Evolutionary conservation across 1,139 yeast genomes (phyloP), one percentile per base, ranked within the genome.

Genomic region (Candida tunisiensis): DNA sequence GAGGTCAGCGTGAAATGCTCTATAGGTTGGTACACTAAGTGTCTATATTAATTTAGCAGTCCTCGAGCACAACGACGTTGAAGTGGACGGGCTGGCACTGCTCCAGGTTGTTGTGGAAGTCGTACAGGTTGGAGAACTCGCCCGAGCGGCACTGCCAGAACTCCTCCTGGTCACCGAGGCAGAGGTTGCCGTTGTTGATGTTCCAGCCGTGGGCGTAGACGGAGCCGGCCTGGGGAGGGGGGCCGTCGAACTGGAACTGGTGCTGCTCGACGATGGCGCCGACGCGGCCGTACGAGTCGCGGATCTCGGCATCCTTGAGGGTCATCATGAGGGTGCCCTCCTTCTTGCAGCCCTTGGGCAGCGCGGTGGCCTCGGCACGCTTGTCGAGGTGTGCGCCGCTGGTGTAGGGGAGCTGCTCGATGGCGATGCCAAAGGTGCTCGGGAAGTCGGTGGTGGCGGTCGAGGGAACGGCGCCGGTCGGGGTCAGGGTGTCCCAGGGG

Each of bases 151-250:
- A 77, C 62, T 74, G 82, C 69, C 66, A 75, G 72, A 77, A 77
- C 38, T 60, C 57, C 37, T 67, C 65, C 32, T 53, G 48, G 55
- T 61, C 57, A 57, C 88, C 88, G 40, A 77, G 57, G 34, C 80
- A 79, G 51, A 78, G 67, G 60, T 60, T 49, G 42, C 82, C 82
- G 30, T 69, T 74, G 31, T 52, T 44, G 43, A 74, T 55, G 27
- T 78, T 62, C 91, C 91, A 78, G 40, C 91, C 91, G 34, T 71
- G 79, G 48, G 91, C 91, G 57, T 72, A 75, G 55, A 77, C 71
- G 42, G 83, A 65, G 55, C 91, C 91, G 34, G 88, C 85, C 65
- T 77, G 91, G 46, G 88, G 88, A 57, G 85, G 83, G 42, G 88
- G 91, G 53, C 88, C 88, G 50, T 75, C 88, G 46, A 75, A 75